Percentiles rank a stretch among this genome's conserved stretches.
These are phyloP conservation scores for Colletotrichum sp. DNA, from an alignment of 2,329 filamentous ascomycete genomes.

Conservation along the genomic window DNA sequence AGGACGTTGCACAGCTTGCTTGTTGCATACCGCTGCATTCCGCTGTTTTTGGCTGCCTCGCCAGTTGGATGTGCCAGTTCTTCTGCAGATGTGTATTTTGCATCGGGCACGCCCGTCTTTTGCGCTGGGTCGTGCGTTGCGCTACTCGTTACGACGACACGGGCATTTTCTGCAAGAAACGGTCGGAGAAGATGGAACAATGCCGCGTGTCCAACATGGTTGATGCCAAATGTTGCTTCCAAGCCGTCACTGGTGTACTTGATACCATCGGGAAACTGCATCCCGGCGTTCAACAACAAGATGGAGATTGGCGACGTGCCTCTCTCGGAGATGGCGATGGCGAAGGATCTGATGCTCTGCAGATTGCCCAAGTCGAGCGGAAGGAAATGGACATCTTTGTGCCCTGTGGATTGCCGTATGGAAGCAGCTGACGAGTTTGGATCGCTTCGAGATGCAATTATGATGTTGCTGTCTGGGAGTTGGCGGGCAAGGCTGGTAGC, in stretches of 20 bases:
- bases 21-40: conserved; percentile 45
- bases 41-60: conserved; percentile 29
- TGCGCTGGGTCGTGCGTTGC: conserved; percentile 51
- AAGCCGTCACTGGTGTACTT: conserved; percentile 43
- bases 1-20: conserved; percentile 53
- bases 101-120: conserved; percentile 42
- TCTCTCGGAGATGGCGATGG: conserved; percentile 26
- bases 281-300: conserved; percentile 28
- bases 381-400: conserved; percentile 45
- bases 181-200: conserved; percentile 52
- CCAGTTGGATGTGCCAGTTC: conserved; percentile 46
- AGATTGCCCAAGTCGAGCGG: conserved; percentile 47
- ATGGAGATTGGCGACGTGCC: conserved; percentile 43
- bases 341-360: conserved; percentile 45
- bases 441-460: conserved; percentile 50
- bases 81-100: conserved; percentile 47
- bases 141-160: conserved; percentile 49
- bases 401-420: conserved; percentile 46
- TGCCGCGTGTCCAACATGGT: conserved; percentile 55
- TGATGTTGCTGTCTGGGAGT: conserved; percentile 42
- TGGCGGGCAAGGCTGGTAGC: conserved; percentile 43
- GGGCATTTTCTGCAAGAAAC: conserved; percentile 38
- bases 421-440: conserved; percentile 37
- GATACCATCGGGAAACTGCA: conserved; percentile 40
- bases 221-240: conserved; percentile 53